phyloP scores from a whole-genome alignment of 2,329 filamentous ascomycete species.

The Thermothelomyces thermophilus region DNA sequence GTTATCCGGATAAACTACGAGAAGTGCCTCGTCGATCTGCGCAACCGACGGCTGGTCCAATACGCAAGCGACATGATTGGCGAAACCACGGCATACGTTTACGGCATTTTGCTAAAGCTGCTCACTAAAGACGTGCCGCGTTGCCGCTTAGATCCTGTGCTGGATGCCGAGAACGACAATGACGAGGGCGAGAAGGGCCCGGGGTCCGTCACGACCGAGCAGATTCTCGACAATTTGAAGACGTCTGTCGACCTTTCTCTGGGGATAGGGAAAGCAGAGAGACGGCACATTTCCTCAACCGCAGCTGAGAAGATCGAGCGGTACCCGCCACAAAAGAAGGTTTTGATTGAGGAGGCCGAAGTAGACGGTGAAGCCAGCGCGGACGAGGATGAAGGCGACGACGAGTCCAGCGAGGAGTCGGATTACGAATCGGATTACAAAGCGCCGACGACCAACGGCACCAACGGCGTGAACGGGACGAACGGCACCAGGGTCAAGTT shows the following conservation, averaged over 20 bases:
- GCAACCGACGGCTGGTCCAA: conserved; percentile 69
- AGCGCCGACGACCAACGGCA: conserved; percentile 18
- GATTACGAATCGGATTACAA: conserved; percentile 30
- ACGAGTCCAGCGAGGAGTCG: conserved; percentile 33
- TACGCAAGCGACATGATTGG: conserved; percentile 66
- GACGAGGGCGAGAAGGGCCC: conserved; percentile 30
- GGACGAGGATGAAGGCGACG: conserved; percentile 31
- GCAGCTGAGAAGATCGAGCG: conserved; percentile 43
- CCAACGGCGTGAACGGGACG: conserved; percentile 24
- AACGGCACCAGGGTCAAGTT: conserved; percentile 44
- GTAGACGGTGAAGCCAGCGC: conserved; percentile 31
- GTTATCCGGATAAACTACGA: conserved; percentile 77
- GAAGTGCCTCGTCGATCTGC: conserved; percentile 74
- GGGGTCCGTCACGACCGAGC: conserved; percentile 44
- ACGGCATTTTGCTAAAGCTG: conserved; percentile 63
- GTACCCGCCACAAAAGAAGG: conserved; percentile 23
- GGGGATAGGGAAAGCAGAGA: conserved; percentile 51
- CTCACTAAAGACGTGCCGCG: conserved; percentile 62
- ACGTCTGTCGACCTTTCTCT: conserved; percentile 46
- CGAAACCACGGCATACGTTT: conserved; percentile 68
- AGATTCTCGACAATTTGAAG: conserved; percentile 50
- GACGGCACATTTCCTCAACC: conserved; percentile 40
- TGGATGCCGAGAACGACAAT: conserved; percentile 34
- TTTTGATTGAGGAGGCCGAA: conserved; percentile 25
- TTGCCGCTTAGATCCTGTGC: conserved; percentile 55